Base-by-base conservation (phyloP, 176 grass and related monocot genomes). In the Triticum monococcum region DNA sequence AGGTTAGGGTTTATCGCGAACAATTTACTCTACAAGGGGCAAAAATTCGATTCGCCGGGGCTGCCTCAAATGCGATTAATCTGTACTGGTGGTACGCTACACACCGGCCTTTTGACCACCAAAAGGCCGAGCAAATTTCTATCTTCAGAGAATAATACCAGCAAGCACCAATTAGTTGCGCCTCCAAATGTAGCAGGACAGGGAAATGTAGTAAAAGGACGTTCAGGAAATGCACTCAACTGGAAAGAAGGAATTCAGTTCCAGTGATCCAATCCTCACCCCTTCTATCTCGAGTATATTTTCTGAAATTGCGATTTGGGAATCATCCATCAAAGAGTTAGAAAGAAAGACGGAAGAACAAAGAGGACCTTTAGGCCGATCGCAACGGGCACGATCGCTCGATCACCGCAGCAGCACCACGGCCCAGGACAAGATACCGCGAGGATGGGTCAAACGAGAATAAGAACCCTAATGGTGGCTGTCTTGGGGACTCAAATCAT, bases 391-490 rank as follows among this genome's bases (percentile, higher is more conserved):
- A 85, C 38, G 22, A 57, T 59, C 18, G 54, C 80, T 87, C 46
- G 32, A 65, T 70, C 37, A 24, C 23, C 4, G 31, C 73, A 16
- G 33, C 33, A 23, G 16, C 64, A 40, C 78, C 77, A n/a, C 36
- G 6, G 76, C 23, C 82, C 54, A 64, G 86, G 64, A 91, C 64
- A 81, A 9, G 82, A 88, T 86, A 88, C 86, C 41, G 50, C 68
- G 50, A 68, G 35, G 64, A 80, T 61, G 68, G 84, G 91, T 91
- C 93, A 93, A 96, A 86, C 46, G 25, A 62, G 89, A 91, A 93
- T 95, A 80, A 93, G 93, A 93, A 93, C 82, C 74, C 73, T 30
- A 23, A 77, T 38, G 46, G 76, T 68, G 80, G 48, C 68, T 72
- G 13, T 81, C 65, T 63, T 81, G 83, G 75, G 64, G 87, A 46